These are phyloP conservation scores for Fusarium continuum DNA, from an alignment of 2,329 filamentous ascomycete species.

Conservation along the genomic window DNA sequence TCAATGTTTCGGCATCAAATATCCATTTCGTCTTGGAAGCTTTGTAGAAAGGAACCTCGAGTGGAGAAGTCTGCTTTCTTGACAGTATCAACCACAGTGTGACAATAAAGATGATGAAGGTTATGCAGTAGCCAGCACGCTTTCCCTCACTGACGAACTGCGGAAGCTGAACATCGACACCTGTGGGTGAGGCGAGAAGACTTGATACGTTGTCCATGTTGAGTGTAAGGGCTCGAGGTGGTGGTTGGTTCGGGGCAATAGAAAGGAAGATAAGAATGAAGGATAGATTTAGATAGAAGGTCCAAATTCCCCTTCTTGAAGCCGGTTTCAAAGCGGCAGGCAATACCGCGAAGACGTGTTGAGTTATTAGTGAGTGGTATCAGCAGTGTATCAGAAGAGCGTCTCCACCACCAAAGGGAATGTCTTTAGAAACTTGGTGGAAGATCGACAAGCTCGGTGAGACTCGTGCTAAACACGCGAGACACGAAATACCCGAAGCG, in stretches of 20 bases:
- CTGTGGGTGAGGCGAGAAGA: constrained; percentile 24
- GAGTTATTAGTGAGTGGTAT: constrained; percentile 33
- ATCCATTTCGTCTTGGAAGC: constrained; percentile 61
- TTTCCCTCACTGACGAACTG: constrained; percentile 40
- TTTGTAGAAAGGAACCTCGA: constrained; percentile 58
- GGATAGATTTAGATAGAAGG: constrained; percentile 11
- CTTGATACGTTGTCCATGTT: constrained; percentile 38
- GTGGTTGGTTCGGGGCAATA: constrained; percentile 1
- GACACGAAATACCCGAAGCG: constrained; percentile 8
- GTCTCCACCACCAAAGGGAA: constrained; percentile 15
- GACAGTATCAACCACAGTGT: constrained; percentile 53
- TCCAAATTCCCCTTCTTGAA: not conserved
- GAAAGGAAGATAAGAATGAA: not conserved
- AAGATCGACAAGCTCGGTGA: constrained; percentile 20
- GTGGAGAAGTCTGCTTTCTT: constrained; percentile 43
- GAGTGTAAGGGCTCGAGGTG: not conserved
- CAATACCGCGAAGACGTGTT: constrained; percentile 12
- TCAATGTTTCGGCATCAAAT: constrained; percentile 58
- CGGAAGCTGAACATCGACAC: constrained; percentile 35
- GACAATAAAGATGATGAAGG: constrained; percentile 50
- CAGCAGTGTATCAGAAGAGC: constrained; percentile 30
- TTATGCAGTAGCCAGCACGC: constrained; percentile 54
- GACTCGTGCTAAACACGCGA: constrained; percentile 17
- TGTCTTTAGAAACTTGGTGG: constrained; percentile 6
- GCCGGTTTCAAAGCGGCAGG: constrained; percentile 7